These are phyloP conservation scores for Leucosporidium yakuticum DNA, from an alignment of 768 basidiomycete species.

Conservation along the genomic window DNA sequence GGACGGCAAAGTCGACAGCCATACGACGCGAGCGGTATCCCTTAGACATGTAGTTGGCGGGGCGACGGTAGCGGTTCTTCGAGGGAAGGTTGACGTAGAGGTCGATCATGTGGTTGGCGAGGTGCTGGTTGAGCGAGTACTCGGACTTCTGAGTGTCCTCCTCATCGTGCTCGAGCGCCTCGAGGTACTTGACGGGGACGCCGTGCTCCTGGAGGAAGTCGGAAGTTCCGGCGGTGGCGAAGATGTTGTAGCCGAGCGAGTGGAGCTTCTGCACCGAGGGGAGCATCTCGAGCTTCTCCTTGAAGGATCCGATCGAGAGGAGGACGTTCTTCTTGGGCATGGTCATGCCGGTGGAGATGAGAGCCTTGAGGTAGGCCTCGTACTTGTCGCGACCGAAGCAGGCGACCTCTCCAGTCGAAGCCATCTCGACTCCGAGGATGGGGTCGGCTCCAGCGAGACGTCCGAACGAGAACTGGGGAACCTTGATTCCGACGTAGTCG, in stretches of 20 bases:
- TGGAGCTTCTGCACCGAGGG: conserved; percentile 93
- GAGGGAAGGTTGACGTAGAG: conserved; percentile 99
- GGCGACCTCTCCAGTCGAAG: conserved; percentile 97
- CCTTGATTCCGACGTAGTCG: conserved; percentile 98
- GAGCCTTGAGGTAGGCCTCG: conserved; percentile 94
- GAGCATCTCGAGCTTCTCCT: conserved; percentile 93
- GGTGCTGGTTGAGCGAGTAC: conserved; percentile 92
- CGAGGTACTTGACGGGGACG: conserved; percentile 63
- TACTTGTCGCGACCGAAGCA: conserved; percentile 98
- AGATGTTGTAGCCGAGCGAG: conserved; percentile 87
- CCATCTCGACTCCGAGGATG: conserved; percentile 98
- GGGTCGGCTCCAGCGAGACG: conserved; percentile 95
- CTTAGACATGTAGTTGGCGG: conserved; percentile 93
- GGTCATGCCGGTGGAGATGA: conserved; percentile 91
- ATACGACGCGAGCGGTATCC: conserved; percentile 94
- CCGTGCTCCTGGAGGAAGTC: conserved; percentile 97
- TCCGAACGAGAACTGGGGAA: conserved; percentile 99
- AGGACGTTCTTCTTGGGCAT: conserved; percentile 96
- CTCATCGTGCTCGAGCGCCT: conserved; percentile 54
- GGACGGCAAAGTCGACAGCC: conserved; percentile 98
- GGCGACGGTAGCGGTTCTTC: conserved; percentile 93
- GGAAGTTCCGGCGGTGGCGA: conserved; percentile 92
- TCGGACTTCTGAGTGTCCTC: conserved; percentile 81
- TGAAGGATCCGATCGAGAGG: conserved; percentile 91
- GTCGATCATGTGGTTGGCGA: conserved; percentile 76